Conservation (phyloP, 2,329 filamentous ascomycete genomes). For the Fusarium tanahbumbuense region DNA sequence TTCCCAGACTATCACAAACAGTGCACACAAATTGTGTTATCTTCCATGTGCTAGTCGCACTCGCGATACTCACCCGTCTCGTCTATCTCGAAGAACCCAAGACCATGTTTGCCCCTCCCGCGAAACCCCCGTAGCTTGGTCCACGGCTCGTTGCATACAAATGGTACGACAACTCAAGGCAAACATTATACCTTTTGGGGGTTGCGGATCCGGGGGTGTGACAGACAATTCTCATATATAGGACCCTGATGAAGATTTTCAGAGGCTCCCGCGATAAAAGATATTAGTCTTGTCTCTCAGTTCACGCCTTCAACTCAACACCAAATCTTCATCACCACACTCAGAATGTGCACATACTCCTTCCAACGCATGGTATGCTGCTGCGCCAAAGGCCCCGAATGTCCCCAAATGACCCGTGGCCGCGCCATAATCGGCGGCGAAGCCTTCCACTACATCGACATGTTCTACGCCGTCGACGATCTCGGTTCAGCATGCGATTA, state of each 20-base stretch:
- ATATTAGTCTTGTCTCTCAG: neutral
- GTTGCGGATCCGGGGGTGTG: slow-evolving; percentile 35
- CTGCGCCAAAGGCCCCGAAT: slow-evolving; percentile 46
- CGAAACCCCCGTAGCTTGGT: slow-evolving; percentile 37
- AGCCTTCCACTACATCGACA: slow-evolving; percentile 43
- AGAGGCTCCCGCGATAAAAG: neutral
- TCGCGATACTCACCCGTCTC: slow-evolving; percentile 40
- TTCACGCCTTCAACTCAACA: no score
- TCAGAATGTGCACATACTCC: slow-evolving; percentile 44
- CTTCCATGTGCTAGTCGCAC: slow-evolving; percentile 25
- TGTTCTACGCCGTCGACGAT: slow-evolving; percentile 44
- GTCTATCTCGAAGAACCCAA: slow-evolving; percentile 37
- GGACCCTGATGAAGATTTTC: neutral
- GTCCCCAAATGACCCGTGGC: slow-evolving; percentile 42
- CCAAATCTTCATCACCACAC: neutral
- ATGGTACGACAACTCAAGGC: slow-evolving; percentile 32
- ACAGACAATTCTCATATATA: slow-evolving; percentile 20
- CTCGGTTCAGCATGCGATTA: slow-evolving; percentile 46
- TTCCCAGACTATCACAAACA: neutral
- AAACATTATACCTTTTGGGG: slow-evolving; percentile 37
- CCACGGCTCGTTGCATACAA: slow-evolving; percentile 27
- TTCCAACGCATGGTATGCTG: slow-evolving; percentile 46
- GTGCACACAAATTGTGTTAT: neutral
- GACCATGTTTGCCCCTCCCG: slow-evolving; percentile 34
- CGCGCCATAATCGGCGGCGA: slow-evolving; percentile 40